Conservation (phyloP, 257 asterid species). For the Fraxinus cuspidata region DNA sequence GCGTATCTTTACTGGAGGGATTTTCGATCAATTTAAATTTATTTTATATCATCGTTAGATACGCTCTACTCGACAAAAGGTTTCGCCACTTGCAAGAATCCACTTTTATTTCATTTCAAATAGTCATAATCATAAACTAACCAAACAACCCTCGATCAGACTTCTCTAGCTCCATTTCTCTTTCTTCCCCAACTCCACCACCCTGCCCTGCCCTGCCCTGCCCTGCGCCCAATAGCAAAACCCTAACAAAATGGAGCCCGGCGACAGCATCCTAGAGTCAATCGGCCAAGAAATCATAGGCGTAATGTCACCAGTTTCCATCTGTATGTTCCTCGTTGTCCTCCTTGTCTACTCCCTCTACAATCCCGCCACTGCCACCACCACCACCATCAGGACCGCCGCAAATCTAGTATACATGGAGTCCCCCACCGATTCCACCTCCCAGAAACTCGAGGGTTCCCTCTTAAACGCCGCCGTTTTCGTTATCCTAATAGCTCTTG, state of each 20-base stretch:
- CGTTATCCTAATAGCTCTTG: constrained; percentile 62
- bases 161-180: not conserved
- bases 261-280: constrained; percentile 73
- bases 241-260: constrained; percentile 45
- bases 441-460: constrained; percentile 82
- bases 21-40: too few relatives aligned
- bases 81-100: too few relatives aligned
- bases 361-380: constrained; percentile 46
- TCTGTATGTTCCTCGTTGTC: constrained; percentile 93
- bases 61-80: too few relatives aligned
- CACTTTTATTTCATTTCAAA: not conserved
- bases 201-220: not conserved
- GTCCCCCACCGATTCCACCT: constrained; percentile 67
- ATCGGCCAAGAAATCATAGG: constrained; percentile 82
- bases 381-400: constrained; percentile 64
- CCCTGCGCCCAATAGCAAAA: constrained; percentile 22
- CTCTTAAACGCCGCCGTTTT: constrained; percentile 77
- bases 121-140: not conserved
- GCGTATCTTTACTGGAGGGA: too few relatives aligned
- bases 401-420: constrained; percentile 87
- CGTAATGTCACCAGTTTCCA: constrained; percentile 95
- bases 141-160: not conserved
- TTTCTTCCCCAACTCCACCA: constrained; percentile 21
- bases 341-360: constrained; percentile 75
- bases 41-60: too few relatives aligned